Evolutionary conservation across 306 rosid genomes (phyloP).

Genomic region (Begonia masoniana): DNA sequence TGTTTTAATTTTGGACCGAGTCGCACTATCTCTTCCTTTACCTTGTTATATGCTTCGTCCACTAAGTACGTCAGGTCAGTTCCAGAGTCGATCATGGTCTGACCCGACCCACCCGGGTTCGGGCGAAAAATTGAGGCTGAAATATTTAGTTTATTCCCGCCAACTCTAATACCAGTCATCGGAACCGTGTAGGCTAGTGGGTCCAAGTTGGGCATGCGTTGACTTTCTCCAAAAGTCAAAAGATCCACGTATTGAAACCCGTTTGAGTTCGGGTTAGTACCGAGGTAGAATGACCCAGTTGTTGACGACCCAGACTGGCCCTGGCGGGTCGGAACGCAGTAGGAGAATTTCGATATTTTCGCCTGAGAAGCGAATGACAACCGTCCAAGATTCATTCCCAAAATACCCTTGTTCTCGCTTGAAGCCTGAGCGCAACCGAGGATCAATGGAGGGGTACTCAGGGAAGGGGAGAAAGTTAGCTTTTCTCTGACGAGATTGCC

Average conservation of each 20-base stretch:
- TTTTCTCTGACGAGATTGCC: constrained; percentile 86
- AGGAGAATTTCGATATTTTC: constrained; percentile 54
- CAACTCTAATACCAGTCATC: constrained; percentile 51
- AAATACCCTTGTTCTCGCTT: constrained; percentile 55
- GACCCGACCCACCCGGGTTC: constrained; percentile 64
- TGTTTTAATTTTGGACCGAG: constrained; percentile 40
- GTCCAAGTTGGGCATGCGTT: constrained; percentile 74
- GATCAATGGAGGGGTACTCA: constrained; percentile 55
- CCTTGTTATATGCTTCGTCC: constrained; percentile 59
- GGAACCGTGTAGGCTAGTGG: constrained; percentile 58
- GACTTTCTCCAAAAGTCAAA: constrained; percentile 39
- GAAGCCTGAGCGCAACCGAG: constrained; percentile 68
- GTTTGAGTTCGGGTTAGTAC: constrained; percentile 48
- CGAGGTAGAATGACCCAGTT: constrained; percentile 58
- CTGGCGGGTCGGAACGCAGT: constrained; percentile 49
- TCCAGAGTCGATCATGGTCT: constrained; percentile 82
- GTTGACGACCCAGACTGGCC: constrained; percentile 16
- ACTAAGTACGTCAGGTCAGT: constrained; percentile 57
- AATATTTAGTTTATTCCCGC: constrained; percentile 24
- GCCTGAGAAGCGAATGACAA: constrained; percentile 66
- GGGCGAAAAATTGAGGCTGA: constrained; percentile 35
- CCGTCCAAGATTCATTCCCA: constrained; percentile 80
- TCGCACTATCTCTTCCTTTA: constrained; percentile 39
- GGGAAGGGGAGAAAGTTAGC: constrained; percentile 38
- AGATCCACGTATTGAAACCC: constrained; percentile 32